phyloP scores from a whole-genome alignment of 2,329 filamentous ascomycete genomes.

The Didymella pinodella region DNA sequence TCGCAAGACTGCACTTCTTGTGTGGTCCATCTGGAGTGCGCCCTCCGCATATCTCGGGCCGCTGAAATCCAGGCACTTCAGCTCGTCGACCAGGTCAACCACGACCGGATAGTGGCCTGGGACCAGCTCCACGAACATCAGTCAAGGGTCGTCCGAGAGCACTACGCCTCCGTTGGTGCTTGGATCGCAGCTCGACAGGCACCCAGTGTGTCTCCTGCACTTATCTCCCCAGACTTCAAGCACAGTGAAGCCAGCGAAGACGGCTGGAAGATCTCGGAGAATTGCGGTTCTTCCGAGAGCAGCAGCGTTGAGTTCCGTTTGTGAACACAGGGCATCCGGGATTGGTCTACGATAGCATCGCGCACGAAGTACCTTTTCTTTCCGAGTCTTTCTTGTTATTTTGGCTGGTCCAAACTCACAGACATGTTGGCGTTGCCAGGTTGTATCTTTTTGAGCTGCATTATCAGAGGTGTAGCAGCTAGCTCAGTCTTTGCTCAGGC shows the following conservation, averaged over 20 bases:
- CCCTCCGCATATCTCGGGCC: neutral
- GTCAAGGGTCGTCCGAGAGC: neutral
- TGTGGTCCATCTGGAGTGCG: neutral
- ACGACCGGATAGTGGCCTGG: constrained; percentile 2
- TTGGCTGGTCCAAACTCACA: neutral
- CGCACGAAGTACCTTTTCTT: neutral
- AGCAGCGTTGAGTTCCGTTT: neutral
- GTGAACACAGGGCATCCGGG: neutral
- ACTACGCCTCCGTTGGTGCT: neutral
- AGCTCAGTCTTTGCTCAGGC: neutral
- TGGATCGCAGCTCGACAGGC: neutral
- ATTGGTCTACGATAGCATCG: neutral
- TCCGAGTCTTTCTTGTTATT: neutral
- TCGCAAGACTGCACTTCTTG: neutral
- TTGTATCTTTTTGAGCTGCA: neutral
- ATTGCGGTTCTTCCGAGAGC: neutral
- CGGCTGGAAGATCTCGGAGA: neutral
- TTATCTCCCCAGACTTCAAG: neutral
- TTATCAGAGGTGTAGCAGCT: neutral
- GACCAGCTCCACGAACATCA: constrained; percentile 3
- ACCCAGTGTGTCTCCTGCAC: neutral
- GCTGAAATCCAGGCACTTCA: constrained; percentile 2
- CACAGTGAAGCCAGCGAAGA: neutral
- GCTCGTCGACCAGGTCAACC: constrained; percentile 8
- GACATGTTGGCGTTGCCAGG: neutral